Percentiles rank a stretch among this genome's conserved stretches.
Conservation (phyloP, 352 stramenopile genomes). For the Phytophthora brassicae region DNA sequence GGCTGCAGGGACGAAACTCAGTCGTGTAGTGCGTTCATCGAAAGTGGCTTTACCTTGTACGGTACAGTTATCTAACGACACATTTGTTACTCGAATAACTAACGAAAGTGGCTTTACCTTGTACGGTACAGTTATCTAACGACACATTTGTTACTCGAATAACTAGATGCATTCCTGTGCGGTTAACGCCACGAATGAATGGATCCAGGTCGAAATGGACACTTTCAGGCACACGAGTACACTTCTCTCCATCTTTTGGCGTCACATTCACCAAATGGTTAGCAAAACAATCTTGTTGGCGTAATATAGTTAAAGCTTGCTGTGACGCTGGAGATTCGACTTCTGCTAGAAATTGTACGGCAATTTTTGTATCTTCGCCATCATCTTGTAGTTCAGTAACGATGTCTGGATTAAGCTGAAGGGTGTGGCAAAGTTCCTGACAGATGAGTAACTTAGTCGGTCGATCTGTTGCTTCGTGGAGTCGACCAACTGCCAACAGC, state of each 20-base stretch:
- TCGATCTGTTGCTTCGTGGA: conserved; percentile 18
- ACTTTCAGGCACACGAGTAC: conserved; percentile 8
- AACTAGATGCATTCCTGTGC: conserved; percentile 24
- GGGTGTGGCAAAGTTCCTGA: conserved; percentile 17
- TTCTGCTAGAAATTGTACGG: conserved; percentile 11
- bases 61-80: conserved; percentile 20
- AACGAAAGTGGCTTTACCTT: conserved; percentile 31
- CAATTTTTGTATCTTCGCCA: not conserved
- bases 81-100: too few species aligned
- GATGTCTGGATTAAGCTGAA: conserved; percentile 8
- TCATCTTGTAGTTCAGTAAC: not conserved
- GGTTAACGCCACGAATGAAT: conserved; percentile 25
- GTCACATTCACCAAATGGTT: conserved; percentile 19
- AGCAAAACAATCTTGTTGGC: conserved; percentile 19
- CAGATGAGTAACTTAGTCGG: conserved; percentile 23
- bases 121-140: conserved; percentile 19
- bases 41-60: conserved; percentile 32
- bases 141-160: conserved; percentile 32
- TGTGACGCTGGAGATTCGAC: conserved; percentile 20
- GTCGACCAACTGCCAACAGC: conserved; percentile 12
- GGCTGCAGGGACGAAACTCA: conserved; percentile 25
- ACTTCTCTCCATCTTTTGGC: conserved; percentile 20
- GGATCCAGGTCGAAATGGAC: conserved; percentile 29
- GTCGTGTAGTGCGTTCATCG: conserved; percentile 6
- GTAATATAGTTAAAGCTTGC: conserved; percentile 11